Percentiles rank a stretch among this genome's conserved stretches.
Evolutionary conservation across 306 rosid genomes (phyloP).

Genomic region (Quercus agrifolia): DNA sequence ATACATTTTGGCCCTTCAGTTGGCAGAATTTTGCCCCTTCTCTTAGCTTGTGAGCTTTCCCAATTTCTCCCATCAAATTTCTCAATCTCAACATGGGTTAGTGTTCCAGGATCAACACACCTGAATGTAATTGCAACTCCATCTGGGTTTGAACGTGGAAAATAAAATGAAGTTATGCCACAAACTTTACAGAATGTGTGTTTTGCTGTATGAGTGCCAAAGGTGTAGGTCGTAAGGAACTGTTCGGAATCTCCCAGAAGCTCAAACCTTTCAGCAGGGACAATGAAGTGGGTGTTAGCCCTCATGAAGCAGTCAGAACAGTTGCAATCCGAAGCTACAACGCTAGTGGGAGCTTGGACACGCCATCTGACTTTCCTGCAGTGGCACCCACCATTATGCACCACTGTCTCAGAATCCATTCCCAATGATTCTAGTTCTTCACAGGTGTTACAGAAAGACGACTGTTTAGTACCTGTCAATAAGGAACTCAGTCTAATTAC

Average conservation of each 20-base stretch:
- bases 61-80: slow-evolving; percentile 66
- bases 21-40: slow-evolving; percentile 26
- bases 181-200: slow-evolving; percentile 83
- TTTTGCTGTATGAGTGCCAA: slow-evolving; percentile 78
- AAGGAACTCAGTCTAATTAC: no score
- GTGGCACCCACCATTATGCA: slow-evolving; percentile 83
- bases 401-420: slow-evolving; percentile 60
- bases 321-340: slow-evolving; percentile 76
- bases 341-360: slow-evolving; percentile 51
- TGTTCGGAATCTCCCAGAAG: slow-evolving; percentile 60
- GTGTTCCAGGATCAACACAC: slow-evolving; percentile 84
- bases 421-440: slow-evolving; percentile 14
- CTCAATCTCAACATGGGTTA: slow-evolving; percentile 50
- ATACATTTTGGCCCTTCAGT: not conserved
- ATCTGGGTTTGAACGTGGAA: slow-evolving; percentile 84
- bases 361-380: slow-evolving; percentile 82
- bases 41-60: slow-evolving; percentile 37
- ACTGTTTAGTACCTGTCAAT: not conserved
- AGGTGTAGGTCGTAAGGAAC: slow-evolving; percentile 70
- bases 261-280: slow-evolving; percentile 55
- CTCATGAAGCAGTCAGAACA: slow-evolving; percentile 85
- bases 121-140: slow-evolving; percentile 67
- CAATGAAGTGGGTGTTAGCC: slow-evolving; percentile 54
- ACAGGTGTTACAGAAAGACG: not conserved
- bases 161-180: slow-evolving; percentile 82